These are phyloP conservation scores for Chara braunii DNA, from an alignment of 139 green algal species.

Conservation along the genomic window DNA sequence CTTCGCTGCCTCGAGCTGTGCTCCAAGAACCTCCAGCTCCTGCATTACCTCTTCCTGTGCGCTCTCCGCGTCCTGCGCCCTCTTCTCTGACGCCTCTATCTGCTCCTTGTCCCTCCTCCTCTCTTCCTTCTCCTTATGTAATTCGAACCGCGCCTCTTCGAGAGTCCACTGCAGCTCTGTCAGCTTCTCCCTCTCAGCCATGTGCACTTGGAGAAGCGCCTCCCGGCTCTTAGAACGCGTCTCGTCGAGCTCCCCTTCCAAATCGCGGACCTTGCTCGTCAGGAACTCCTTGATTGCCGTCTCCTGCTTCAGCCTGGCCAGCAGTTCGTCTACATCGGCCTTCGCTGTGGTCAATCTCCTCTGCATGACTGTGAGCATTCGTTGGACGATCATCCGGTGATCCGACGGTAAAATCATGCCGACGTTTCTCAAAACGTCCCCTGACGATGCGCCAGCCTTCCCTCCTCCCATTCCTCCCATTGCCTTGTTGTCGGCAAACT, in stretches of 20 bases:
- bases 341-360: background rate
- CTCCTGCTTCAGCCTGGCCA: constrained; percentile 14
- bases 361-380: background rate
- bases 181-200: constrained; percentile 11
- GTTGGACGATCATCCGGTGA: background rate
- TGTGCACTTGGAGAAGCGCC: background rate
- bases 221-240: background rate
- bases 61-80: background rate
- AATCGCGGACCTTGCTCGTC: constrained; percentile 18
- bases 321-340: constrained; percentile 10
- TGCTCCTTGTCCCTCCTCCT: background rate
- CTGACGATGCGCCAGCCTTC: background rate
- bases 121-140: background rate
- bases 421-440: background rate
- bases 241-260: constrained; percentile 18
- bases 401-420: constrained; percentile 2
- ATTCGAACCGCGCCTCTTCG: constrained; percentile 4
- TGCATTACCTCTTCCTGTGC: background rate
- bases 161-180: constrained; percentile 25
- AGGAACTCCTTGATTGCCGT: constrained; percentile 20
- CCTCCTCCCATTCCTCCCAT: background rate
- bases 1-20: background rate
- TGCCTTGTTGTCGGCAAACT: background rate
- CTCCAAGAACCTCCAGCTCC: constrained; percentile 4
- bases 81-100: constrained; percentile 2